Base-by-base conservation (phyloP, 495 filamentous ascomycete genomes). In the Aspergillus sparsus region DNA sequence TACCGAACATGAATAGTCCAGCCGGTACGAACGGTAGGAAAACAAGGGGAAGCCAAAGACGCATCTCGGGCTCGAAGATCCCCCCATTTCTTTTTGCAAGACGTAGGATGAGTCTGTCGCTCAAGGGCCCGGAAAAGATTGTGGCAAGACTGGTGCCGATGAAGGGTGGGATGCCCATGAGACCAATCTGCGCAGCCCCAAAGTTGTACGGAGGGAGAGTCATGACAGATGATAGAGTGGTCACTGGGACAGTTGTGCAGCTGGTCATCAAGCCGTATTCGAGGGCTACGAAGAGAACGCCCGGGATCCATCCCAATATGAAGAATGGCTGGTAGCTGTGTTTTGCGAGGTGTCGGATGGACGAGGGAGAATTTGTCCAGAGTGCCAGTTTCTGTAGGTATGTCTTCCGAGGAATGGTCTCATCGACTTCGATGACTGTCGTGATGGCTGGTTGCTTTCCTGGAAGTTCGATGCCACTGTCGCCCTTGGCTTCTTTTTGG, bases 141-240 rank as follows among this genome's bases (percentile, higher is more conserved):
- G 68, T 59, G 7, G 68, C 71, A 32, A 73, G 49, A 6, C 66
- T 56, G 7, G 59, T 63, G 4, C 73, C 73, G 34, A 75, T 61
- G 54, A 74, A 66, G 6, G 57, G 59, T 6, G 73, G 60, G 10
- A 77, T 36, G 51, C 68, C 71, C 39, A 68, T 68, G 34, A 72
- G 55, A n/a, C 74, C 74, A n/a, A 74, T 62, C n/a, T 61, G 60
- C 15, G 62, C 57, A 35, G 71, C 55, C 16, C 57, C 57, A 61
- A 75, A 75, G 50, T 68, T 71, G 54, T 77, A 75, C 6, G 72
- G 71, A 1, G 66, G 55, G 2, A 41, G 52, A 6, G 64, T 46
- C 46, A 77, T 65, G 12, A 69, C 61, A 5, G 54, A 58, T 10
- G 68, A 66, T 46, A 66, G 56, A 3, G 69, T 70, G 5, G 68